Percentiles rank a stretch among this genome's conserved stretches.
Evolutionary conservation across 2,329 filamentous ascomycete species (phyloP).

Genomic region (Neoarthrinium moseri): DNA sequence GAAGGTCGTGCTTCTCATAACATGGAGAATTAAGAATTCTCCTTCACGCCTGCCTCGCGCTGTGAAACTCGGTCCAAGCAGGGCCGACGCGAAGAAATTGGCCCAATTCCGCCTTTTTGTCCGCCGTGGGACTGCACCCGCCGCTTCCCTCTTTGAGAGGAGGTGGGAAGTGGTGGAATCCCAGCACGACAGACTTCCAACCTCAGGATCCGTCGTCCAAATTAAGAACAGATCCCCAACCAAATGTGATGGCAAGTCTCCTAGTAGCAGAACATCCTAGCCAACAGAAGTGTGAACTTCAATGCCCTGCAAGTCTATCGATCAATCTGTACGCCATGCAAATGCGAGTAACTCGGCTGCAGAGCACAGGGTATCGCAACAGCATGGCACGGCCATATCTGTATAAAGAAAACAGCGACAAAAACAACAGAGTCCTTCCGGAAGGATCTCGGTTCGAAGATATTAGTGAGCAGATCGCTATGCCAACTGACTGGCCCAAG

Average conservation of each 20-base stretch:
- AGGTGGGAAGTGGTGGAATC: no score
- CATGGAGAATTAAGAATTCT: no score
- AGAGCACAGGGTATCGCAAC: constrained; percentile 31
- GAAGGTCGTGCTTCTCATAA: not conserved
- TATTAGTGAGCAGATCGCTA: not conserved
- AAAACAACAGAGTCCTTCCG: constrained; percentile 22
- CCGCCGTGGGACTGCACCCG: no score
- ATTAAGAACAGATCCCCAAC: constrained; percentile 4
- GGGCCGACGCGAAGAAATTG: no score
- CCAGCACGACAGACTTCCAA: constrained; percentile 16
- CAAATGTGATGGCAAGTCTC: constrained; percentile 9
- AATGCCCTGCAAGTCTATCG: constrained; percentile 31
- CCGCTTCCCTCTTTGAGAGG: no score
- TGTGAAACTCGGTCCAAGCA: no score
- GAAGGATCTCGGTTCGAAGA: constrained; percentile 7
- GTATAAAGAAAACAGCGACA: constrained; percentile 23
- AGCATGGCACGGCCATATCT: constrained; percentile 30
- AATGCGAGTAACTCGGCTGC: constrained; percentile 29
- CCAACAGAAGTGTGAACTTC: constrained; percentile 35
- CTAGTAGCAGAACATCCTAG: constrained; percentile 18
- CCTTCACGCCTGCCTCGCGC: no score
- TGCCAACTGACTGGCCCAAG: not conserved
- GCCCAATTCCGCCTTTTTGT: no score
- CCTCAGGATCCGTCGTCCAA: constrained; percentile 11
- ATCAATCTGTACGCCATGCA: constrained; percentile 30